Evolutionary conservation across 148 eudicot genomes (phyloP).

Genomic region (Limonium bicolor): DNA sequence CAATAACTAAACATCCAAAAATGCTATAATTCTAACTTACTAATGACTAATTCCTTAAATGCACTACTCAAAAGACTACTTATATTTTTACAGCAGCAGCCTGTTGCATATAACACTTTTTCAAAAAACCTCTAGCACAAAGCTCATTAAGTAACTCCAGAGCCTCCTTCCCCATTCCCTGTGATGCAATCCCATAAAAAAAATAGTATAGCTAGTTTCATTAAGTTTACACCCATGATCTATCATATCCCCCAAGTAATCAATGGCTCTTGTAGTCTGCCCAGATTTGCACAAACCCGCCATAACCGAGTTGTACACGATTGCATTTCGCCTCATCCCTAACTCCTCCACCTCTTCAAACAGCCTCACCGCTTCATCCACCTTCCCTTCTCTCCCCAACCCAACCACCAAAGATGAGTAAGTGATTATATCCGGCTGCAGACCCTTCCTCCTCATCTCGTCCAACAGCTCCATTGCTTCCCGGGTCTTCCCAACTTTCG

Average conservation of each 20-base stretch:
- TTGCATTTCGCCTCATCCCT: slow-evolving; percentile 35
- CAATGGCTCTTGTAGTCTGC: slow-evolving; percentile 42
- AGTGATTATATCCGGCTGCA: slow-evolving; percentile 40
- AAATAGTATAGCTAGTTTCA: slow-evolving; percentile 39
- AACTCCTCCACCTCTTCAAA: slow-evolving; percentile 33
- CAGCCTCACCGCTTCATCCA: slow-evolving; percentile 31
- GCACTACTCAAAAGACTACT: no score
- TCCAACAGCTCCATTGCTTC: slow-evolving; percentile 27
- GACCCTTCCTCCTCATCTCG: slow-evolving; percentile 41
- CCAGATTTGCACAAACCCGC: slow-evolving; percentile 48
- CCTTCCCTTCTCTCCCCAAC: slow-evolving; percentile 45
- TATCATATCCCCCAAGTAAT: slow-evolving; percentile 39
- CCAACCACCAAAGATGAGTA: slow-evolving; percentile 39
- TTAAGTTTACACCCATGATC: slow-evolving; percentile 44
- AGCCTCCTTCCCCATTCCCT: slow-evolving; percentile 44
- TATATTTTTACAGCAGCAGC: no score
- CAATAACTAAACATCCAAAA: no score
- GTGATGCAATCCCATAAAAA: slow-evolving; percentile 42
- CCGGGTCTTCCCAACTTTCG: slow-evolving; percentile 34
- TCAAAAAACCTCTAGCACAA: slow-evolving; percentile 36
- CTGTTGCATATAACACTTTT: slow-evolving; percentile 35
- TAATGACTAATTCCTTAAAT: no score
- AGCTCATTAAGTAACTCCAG: slow-evolving; percentile 30
- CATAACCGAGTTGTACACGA: slow-evolving; percentile 38
- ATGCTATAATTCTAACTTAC: no score